Base-by-base conservation (phyloP, 768 basidiomycete genomes). In the Termitomyces sp. region DNA sequence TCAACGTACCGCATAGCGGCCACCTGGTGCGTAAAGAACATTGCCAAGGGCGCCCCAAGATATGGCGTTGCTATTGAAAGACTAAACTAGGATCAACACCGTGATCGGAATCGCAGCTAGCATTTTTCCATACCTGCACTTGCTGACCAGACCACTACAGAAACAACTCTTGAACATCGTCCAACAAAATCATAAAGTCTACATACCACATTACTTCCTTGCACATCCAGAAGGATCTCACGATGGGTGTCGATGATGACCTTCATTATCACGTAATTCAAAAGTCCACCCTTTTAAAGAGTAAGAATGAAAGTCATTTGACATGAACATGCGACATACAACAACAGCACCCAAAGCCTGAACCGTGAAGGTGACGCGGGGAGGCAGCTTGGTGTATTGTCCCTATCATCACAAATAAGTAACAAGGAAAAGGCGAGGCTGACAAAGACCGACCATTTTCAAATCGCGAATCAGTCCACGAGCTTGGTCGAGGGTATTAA, bases 21-120 rank as follows among this genome's bases (percentile, higher is more conserved):
- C 72, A 18, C 75, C 76, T 1, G 75, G 72, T 3, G 73, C 73
- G 59, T 76, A 81, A 3, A 80, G 66, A 33, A 74, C 72, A 59
- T 78, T 76, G 10, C 76, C 78, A 30, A 83, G 76, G 1, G 79
- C 82, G 32, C 82, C 82, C 80, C 81, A 84, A 0, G 81, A 74
- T 44, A 83, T 74, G 10, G 81, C 82, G 53, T 72, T 75, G 47
- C 73, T 77, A 68, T 83, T 82, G 65, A 79, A 82, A 9, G 67
- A 66, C 68, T 79, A 76, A 2, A 33, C 11, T 36, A 35, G 32
- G 9, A 13, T 40, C 26, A 20, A 51, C 18, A 20, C 30, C 35
- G 53, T 22, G 16, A 33, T 35, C 41, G 24, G 33, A 51, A 51
- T 35, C 8, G 35, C 22, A 6, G 3, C n/a, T 24, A 16, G 4